These are phyloP conservation scores for Primulina huaijiensis DNA, from an alignment of 257 asterid species.

Conservation along the genomic window DNA sequence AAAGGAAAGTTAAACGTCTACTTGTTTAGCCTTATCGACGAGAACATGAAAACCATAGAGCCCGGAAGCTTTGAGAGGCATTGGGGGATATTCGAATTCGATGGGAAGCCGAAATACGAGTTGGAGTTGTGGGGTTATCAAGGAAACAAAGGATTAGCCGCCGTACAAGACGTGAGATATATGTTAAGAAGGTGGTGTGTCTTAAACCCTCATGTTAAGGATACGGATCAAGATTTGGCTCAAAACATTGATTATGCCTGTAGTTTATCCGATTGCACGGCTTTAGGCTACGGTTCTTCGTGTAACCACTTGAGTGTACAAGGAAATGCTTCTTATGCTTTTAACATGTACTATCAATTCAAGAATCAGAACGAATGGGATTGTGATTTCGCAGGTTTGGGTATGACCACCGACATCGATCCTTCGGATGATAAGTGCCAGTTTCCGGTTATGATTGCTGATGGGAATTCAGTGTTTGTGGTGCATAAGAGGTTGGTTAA, in stretches of 20 bases:
- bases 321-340: constrained; percentile 94
- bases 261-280: constrained; percentile 79
- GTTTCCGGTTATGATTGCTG: constrained; percentile 75
- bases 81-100: constrained; percentile 86
- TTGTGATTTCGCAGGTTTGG: constrained; percentile 82
- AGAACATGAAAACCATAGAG: constrained; percentile 73
- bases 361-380: constrained; percentile 77
- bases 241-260: constrained; percentile 76
- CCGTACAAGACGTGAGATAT: constrained; percentile 66
- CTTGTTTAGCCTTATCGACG: constrained; percentile 83
- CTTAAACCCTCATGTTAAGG: constrained; percentile 47
- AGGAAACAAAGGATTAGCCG: constrained; percentile 41
- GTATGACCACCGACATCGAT: constrained; percentile 55
- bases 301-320: constrained; percentile 57
- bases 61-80: constrained; percentile 93
- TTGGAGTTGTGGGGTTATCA: constrained; percentile 50
- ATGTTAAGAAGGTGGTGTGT: constrained; percentile 79
- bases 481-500: constrained; percentile 56
- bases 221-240: constrained; percentile 41
- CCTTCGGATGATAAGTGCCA: constrained; percentile 65
- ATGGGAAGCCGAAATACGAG: constrained; percentile 82
- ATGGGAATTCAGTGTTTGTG: constrained; percentile 49
- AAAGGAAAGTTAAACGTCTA: constrained; percentile 59
- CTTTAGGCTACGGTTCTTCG: constrained; percentile 83
- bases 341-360: constrained; percentile 86